Conservation (phyloP, 2,329 filamentous ascomycete species). For the Beauveria sp. region DNA sequence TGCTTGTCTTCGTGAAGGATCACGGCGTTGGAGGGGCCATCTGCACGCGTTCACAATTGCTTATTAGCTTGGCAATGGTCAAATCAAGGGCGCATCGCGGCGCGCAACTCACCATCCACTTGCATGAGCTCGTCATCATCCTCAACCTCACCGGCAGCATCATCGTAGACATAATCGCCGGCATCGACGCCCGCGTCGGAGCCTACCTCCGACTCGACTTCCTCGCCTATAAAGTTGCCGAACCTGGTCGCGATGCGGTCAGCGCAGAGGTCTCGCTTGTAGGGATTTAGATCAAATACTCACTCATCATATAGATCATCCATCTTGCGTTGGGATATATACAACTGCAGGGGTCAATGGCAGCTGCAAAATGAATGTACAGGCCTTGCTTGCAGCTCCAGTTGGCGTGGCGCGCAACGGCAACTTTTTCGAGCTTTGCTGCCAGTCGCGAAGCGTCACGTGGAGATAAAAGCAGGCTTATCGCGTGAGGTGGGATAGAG, state of each 20-base stretch:
- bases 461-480: constrained; percentile 7
- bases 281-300: constrained; percentile 13
- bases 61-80: constrained; percentile 19
- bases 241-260: constrained; percentile 51
- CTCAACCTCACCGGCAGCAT: constrained; percentile 59
- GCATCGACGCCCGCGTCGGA: constrained; percentile 69
- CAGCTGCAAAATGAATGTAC: constrained; percentile 14
- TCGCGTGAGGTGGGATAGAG: background rate
- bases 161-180: constrained; percentile 74
- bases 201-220: constrained; percentile 75
- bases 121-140: constrained; percentile 83
- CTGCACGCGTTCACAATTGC: constrained; percentile 25
- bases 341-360: constrained; percentile 15
- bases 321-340: constrained; percentile 44
- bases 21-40: constrained; percentile 92
- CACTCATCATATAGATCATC: constrained; percentile 98
- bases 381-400: background rate
- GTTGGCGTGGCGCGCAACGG: background rate
- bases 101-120: constrained; percentile 57
- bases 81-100: constrained; percentile 3
- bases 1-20: constrained; percentile 98
- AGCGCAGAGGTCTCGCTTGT: background rate
- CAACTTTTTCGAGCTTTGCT: constrained; percentile 16
- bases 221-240: constrained; percentile 96
- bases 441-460: background rate